These are phyloP conservation scores for Fusarium algeriense DNA, from an alignment of 2,329 filamentous ascomycete genomes.

Conservation along the genomic window DNA sequence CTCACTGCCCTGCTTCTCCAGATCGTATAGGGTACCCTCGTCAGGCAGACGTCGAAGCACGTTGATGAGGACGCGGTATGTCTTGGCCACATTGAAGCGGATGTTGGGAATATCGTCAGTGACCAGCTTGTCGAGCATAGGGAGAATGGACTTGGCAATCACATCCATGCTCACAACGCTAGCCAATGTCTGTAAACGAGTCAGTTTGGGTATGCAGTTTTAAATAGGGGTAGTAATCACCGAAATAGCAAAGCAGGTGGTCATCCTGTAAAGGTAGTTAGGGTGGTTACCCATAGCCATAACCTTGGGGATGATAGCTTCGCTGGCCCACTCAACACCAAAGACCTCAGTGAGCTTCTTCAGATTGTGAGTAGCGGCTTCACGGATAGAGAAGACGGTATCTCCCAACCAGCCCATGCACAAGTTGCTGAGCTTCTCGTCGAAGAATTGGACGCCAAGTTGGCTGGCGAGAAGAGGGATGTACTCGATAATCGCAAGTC, in stretches of 20 bases:
- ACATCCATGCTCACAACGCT: conserved; percentile 93
- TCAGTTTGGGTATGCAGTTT: conserved; percentile 39
- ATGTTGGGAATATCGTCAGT: conserved; percentile 98
- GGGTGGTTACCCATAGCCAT: conserved; percentile 98
- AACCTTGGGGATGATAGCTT: conserved; percentile 97
- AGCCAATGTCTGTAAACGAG: conserved; percentile 79
- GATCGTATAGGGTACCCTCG: conserved; percentile 84
- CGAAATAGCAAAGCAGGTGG: conserved; percentile 98
- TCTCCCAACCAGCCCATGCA: conserved; percentile 99
- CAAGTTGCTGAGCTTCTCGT: conserved; percentile 93
- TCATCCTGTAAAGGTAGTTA: conserved; percentile 99
- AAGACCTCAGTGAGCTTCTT: conserved; percentile 99
- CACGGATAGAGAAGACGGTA: conserved; percentile 97
- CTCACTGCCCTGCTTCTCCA: conserved; percentile 81
- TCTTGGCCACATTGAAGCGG: conserved; percentile 99
- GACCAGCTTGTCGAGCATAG: conserved; percentile 95
- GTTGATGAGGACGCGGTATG: conserved; percentile 88
- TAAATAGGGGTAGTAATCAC: conserved; percentile 68
- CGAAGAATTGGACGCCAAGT: conserved; percentile 96
- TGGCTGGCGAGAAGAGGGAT: conserved; percentile 96
- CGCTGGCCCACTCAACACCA: conserved; percentile 96
- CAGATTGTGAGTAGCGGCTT: conserved; percentile 96
- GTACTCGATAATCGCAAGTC: conserved; percentile 98
- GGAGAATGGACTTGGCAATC: conserved; percentile 91
- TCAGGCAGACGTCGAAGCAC: conserved; percentile 93